phyloP scores from a whole-genome alignment of 148 eudicot genomes.

The Polygonum maritimum region DNA sequence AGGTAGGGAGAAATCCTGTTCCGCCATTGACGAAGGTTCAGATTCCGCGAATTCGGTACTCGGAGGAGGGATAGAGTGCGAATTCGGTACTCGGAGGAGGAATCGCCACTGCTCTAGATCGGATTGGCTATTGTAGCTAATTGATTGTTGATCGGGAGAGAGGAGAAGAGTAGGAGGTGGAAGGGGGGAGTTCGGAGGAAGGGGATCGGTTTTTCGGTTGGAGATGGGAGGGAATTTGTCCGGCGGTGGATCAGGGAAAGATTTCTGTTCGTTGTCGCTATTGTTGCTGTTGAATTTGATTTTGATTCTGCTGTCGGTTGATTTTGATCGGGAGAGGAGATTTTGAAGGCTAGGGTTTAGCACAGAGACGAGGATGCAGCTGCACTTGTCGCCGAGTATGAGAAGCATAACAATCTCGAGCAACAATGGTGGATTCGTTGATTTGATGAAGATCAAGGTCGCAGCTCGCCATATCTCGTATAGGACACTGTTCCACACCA shows the following conservation, averaged over 20 bases:
- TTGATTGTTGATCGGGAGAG: constrained; percentile 2
- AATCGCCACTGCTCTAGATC: not conserved
- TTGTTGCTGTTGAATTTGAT: not conserved
- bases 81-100: no score
- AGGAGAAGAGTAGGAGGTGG: constrained; percentile 2
- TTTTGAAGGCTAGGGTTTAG: constrained; percentile 13
- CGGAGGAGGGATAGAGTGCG: no score
- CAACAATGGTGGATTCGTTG: constrained; percentile 62
- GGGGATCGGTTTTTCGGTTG: not conserved
- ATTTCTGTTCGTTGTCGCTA: not conserved
- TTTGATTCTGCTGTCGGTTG: not conserved
- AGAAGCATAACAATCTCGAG: constrained; percentile 92
- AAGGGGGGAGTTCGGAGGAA: not conserved
- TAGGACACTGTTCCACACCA: constrained; percentile 78
- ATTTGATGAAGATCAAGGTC: constrained; percentile 96
- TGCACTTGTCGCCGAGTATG: constrained; percentile 97
- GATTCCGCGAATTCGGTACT: not conserved
- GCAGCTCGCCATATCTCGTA: constrained; percentile 90
- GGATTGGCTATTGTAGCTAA: not conserved
- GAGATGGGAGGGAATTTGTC: constrained; percentile 5
- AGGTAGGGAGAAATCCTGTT: not conserved
- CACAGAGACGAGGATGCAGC: constrained; percentile 78
- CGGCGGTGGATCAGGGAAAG: not conserved
- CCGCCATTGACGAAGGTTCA: not conserved
- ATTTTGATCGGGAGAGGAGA: constrained; percentile 7